Evolutionary conservation across 805 yeast species (phyloP), one percentile per base, ranked within the genome.

Genomic region (Torulaspora indica): DNA sequence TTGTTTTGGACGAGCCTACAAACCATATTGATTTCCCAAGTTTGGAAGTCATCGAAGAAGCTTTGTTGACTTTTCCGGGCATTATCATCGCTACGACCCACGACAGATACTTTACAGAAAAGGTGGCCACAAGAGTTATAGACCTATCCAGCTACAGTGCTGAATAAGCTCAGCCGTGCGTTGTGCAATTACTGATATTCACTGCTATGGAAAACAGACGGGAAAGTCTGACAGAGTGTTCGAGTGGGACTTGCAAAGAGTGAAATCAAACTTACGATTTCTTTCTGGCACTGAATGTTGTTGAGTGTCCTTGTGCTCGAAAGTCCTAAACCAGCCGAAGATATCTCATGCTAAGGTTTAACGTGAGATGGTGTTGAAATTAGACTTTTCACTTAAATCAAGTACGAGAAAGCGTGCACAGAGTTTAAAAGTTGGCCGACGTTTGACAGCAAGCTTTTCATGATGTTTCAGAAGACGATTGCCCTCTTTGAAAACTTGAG

Each of bases 21-120:
- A 49, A 49, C 36, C 53, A 49, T 39, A 49, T 49, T 34, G 53
- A 49, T 41, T 49, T 49, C 43, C 51, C 51, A 24, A 49, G 51
- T 27, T 42, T 49, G 17, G 53, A 49, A 31, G 42, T 20, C 37
- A 46, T 49, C 25, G 53, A 49, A 42, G 51, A 49, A 20, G 53
- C 51, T 27, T 31, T 49, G 32, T 27, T 49, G 23, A 40, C 5
- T n/a, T 49, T 49, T 35, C 53, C 53, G 10, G 53, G 53, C 18
- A 49, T 49, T 30, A 42, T 49, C 22, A 39, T 49, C 17, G 53
- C 53, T 27, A 45, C 53, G 20, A 47, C 53, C 33, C 53, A 49
- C 38, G 53, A 47, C 46, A 43, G 53, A 28, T 49, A 47, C 40
- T 49, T 47, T 39, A 47, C 53, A 18, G 43, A 49, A 38, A 49